Evolutionary conservation across 2,329 filamentous ascomycete species (phyloP), one percentile per base, ranked within the genome.

Genomic region (Fusarium decemcellulare): DNA sequence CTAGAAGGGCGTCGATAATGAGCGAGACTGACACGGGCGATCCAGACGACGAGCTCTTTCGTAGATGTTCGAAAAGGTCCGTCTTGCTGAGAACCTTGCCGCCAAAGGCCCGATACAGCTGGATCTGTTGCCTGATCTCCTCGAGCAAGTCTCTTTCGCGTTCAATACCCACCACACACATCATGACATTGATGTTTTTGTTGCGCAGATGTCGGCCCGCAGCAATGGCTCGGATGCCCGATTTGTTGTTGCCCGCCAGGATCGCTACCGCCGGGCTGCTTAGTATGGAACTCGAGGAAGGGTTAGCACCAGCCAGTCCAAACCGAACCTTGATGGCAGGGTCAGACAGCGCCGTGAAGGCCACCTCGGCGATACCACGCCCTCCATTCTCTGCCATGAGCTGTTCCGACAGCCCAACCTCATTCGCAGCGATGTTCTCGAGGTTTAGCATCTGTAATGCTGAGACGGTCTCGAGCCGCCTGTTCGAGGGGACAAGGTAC

Each of bases 231-330:
- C 95, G 88, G 39, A 93, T 91, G 40, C 95, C 95, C 1, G 92
- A 94, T 71, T 94, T 94, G 79, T 97, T 95, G 79, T 98, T 98
- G n/a, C 96, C 95, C 0, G 93, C 95, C n/a, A 98, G 85, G 8
- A 98, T 89, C 23, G 97, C 90, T 34, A 90, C 82, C 1, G 85
- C 84, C 6, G 80, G 78, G 44, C 73, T 78, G 64, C 63, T 77
- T 42, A 76, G 60, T 37, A 72, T 73, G 9, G 74, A 70, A 16
- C 78, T 76, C 18, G 75, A 72, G 8, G 76, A 75, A 2, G 75
- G 72, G 44, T 74, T 76, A 9, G 76, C 83, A 51, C 77, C 85
- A 48, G 82, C 83, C 18, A 86, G 79, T 61, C 78, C 77, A 51
- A 80, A 82, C 11, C 82, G 88, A 48, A 86, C 85, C 79, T 83